Base-by-base conservation (phyloP, 169 alveolate genomes). In the Perkinsus chesapeaki region DNA sequence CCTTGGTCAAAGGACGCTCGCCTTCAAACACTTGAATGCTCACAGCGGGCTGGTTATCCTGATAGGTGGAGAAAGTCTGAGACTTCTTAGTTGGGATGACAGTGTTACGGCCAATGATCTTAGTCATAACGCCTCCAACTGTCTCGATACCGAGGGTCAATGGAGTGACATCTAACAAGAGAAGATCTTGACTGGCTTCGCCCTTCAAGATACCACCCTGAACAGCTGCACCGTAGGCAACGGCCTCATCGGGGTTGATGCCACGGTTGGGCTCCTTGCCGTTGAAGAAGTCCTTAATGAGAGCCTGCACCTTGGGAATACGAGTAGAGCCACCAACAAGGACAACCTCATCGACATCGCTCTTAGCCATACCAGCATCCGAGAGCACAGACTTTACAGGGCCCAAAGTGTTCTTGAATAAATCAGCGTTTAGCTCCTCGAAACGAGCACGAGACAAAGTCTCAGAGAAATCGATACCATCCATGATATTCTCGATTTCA, bases 1-100 rank as follows among this genome's bases (percentile, higher is more conserved):
- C 99, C 97, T 99, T 98, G 47, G 99, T 98, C 98, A 99, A 95
- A 43, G 99, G 97, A 93, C 99, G 97, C 96, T 99, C 99, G 27
- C 99, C 99, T 96, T 99, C 99, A 95, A 97, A 99, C 92, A 98
- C 99, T 93, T 97, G 98, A 93, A 99, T 98, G 93, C 99, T 96
- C 39, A 99, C 99, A 39, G 99, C 98, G 93, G 98, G 96, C 96
- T 98, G 99, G 92, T 98, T 96, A 94, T 99, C 99, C 96, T 98
- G 98, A 93, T 97, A 98, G 39, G 99, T 99, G 36, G 99, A 97
- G 98, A 99, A 99, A 92, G 98, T 97, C 95, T 99, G 99, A 27
- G 99, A 97, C 94, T 99, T 99, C 96, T 98, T 98, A 91, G 99
- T 98, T 39, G 99, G 99, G 73, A 98, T 97, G 91, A 98, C 98